phyloP scores from a whole-genome alignment of 495 filamentous ascomycete genomes.

The Talaromyces trachyspermus region DNA sequence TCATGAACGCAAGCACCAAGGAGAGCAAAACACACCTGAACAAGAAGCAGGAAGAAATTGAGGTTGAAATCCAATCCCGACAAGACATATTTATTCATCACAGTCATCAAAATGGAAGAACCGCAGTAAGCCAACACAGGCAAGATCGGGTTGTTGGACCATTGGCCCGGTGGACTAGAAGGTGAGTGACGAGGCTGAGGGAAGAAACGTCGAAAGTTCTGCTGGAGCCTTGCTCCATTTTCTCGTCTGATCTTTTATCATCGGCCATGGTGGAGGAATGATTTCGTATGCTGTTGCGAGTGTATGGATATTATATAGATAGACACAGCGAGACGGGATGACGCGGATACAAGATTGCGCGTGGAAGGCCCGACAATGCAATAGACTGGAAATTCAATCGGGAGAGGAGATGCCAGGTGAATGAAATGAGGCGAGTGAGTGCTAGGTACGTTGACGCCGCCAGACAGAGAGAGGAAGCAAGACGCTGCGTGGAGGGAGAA shows the following conservation, averaged over 20 bases:
- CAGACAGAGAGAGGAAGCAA: no score
- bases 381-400: no score
- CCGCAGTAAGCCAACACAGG: constrained; percentile 88
- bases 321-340: no score
- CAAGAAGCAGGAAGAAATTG: constrained; percentile 87
- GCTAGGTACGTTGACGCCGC: no score
- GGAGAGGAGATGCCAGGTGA: no score
- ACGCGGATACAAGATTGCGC: no score
- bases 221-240: constrained; percentile 54
- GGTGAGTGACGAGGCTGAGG: constrained; percentile 11
- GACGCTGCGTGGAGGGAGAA: no score
- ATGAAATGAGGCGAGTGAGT: no score
- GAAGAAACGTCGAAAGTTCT: constrained; percentile 42
- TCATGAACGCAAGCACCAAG: constrained; percentile 9
- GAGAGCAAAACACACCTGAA: constrained; percentile 63
- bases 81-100: constrained; percentile 98
- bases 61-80: constrained; percentile 88
- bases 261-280: constrained; percentile 48
- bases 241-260: constrained; percentile 82
- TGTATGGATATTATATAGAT: no score
- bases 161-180: constrained; percentile 29
- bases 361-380: no score
- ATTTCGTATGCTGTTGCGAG: no score
- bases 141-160: constrained; percentile 65
- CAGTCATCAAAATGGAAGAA: constrained; percentile 95